Base-by-base conservation (phyloP, 176 grass and related monocot genomes). In the Pontederia paniculata region DNA sequence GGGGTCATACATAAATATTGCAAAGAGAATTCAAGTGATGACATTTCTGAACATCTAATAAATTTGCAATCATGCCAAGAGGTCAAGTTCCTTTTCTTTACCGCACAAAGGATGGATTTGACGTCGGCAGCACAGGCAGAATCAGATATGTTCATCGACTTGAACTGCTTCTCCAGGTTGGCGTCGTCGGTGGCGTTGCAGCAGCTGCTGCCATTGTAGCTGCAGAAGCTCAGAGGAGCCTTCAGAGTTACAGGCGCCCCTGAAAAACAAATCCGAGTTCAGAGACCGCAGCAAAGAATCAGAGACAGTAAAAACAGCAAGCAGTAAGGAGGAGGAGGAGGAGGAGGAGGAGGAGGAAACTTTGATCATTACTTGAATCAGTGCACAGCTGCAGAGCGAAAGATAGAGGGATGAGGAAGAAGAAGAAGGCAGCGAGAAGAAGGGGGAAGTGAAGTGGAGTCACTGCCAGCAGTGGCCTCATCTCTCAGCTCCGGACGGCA, bases 101-200 rank as follows among this genome's bases (percentile, higher is more conserved):
- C 90, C 82, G 74, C 76, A 54, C 85, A 96, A 16, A 96, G 52
- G 69, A 89, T 60, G 0, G 90, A 86, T 63, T 86, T 89, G 69
- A 96, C 55, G 42, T 80, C 67, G 23, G 46, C 75, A 12, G 90
- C 73, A 56, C 90, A 96, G 2, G 79, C 73, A 9, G 70, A 42
- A 52, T 81, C 79, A 9, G 82, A 65, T 63, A 96, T 68, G 21
- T 80, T 81, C 90, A 86, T 89, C 43, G 80, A 59, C 68, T 58
- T 8, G 68, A 86, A 83, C 79, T 25, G 73, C 69, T 60, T 74
- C 70, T 60, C 48, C 50, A 96, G 68, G 12, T 78, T 60, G 16
- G 75, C 47, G 18, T 95, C 90, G 2, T 64, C 78, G 45, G 62
- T 67, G 28, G 54, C 59, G 46, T 74, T 78, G 76, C 85, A 89